Conservation (phyloP, 2,329 filamentous ascomycete genomes). For the Verticillium albo-atrum region DNA sequence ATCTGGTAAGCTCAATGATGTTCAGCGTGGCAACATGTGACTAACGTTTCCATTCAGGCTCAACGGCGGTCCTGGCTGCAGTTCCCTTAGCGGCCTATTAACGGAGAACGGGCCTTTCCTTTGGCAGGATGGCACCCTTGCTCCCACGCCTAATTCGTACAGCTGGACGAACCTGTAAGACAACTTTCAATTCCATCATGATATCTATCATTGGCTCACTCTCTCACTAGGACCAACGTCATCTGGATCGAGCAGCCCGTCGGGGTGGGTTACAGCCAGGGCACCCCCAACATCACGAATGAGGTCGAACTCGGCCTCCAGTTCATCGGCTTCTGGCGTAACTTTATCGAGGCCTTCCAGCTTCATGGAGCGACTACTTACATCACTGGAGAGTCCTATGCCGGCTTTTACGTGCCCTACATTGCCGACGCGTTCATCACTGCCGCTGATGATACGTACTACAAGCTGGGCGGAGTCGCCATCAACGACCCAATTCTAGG, state of each 20-base stretch:
- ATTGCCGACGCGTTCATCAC: slow-evolving; percentile 71
- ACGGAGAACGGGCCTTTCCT: slow-evolving; percentile 74
- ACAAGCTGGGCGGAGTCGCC: slow-evolving; percentile 62
- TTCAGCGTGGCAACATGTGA: background rate
- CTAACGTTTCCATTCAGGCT: slow-evolving; percentile 2
- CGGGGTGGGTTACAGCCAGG: slow-evolving; percentile 65
- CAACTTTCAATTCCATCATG: background rate
- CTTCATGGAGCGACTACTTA: slow-evolving; percentile 67
- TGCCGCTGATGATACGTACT: slow-evolving; percentile 59
- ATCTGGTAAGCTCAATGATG: slow-evolving; percentile 42
- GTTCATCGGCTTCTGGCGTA: slow-evolving; percentile 77
- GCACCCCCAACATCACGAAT: slow-evolving; percentile 57
- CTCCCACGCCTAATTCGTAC: slow-evolving; percentile 62
- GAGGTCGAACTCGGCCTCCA: slow-evolving; percentile 66
- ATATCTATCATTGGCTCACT: background rate
- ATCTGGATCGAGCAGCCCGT: slow-evolving; percentile 68
- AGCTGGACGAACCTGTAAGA: slow-evolving; percentile 60
- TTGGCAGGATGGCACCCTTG: slow-evolving; percentile 66
- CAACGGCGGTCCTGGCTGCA: slow-evolving; percentile 39
- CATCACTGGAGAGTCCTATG: slow-evolving; percentile 67
- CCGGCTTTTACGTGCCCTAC: slow-evolving; percentile 64
- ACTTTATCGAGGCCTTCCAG: slow-evolving; percentile 66
- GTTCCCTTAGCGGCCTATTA: slow-evolving; percentile 62
- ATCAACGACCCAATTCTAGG: slow-evolving; percentile 69
- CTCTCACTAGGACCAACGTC: slow-evolving; percentile 53